phyloP scores from a whole-genome alignment of 2,329 filamentous ascomycete genomes.

The Tolypocladium capitatum region DNA sequence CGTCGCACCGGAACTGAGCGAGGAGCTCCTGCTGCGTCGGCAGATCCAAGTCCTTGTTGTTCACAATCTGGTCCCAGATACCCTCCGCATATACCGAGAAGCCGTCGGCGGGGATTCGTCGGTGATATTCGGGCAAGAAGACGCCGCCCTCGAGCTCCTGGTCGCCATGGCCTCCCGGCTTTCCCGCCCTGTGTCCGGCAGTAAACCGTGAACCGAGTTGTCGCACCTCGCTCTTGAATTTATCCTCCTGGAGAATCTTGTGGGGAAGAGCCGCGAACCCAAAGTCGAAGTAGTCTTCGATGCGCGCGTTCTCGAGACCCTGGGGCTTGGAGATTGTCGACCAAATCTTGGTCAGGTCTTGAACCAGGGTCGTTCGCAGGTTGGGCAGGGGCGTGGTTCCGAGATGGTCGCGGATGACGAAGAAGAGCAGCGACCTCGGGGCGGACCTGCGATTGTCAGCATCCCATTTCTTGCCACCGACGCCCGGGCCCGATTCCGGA shows the following conservation, averaged over 20 bases:
- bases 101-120: constrained; percentile 92
- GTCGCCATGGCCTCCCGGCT: constrained; percentile 48
- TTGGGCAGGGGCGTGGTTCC: constrained; percentile 84
- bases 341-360: constrained; percentile 90
- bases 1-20: constrained; percentile 94
- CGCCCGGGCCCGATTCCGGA: constrained; percentile 5
- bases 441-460: constrained; percentile 47
- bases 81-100: constrained; percentile 87
- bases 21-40: constrained; percentile 94
- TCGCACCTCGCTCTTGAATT: constrained; percentile 69
- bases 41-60: constrained; percentile 95
- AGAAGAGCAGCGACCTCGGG: constrained; percentile 86
- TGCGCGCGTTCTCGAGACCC: constrained; percentile 75
- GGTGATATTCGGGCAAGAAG: constrained; percentile 88
- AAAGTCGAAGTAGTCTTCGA: constrained; percentile 98
- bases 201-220: constrained; percentile 72
- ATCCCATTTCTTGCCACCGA: background rate
- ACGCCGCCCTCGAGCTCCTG: constrained; percentile 67
- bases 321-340: constrained; percentile 79
- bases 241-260: constrained; percentile 90
- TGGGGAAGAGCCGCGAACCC: constrained; percentile 91
- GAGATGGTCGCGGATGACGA: constrained; percentile 95
- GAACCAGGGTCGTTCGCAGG: constrained; percentile 76
- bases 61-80: constrained; percentile 96
- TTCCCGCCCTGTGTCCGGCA: constrained; percentile 61